Base-by-base conservation (phyloP, 176 grass and related monocot genomes). In the Alloteropsis semialata region DNA sequence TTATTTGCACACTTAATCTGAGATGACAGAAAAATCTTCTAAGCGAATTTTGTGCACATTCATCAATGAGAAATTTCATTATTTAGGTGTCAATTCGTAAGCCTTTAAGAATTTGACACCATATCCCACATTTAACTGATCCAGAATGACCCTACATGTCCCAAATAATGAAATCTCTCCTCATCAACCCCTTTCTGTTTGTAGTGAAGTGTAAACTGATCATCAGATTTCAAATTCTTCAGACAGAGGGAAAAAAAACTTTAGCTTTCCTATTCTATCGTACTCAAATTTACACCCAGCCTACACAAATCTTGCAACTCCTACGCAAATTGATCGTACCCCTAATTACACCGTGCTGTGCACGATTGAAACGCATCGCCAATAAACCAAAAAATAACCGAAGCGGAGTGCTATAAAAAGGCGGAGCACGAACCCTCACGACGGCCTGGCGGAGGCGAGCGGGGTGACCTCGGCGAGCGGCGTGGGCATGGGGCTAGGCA, bases 391-490 rank as follows among this genome's bases (percentile, higher is more conserved):
- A 13, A 1, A 29, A 33, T 9, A 45, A 60, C 24, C 11, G 21
- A 72, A 68, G 28, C 36, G 64, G 54, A 69, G 39, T 11, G 28
- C 17, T 70, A 14, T 0, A 9, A 36, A 3, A 11, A 16, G 2
- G 55, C 21, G 6, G n/a, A 0, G 18, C 34, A 78, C 10, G 80
- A 48, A 25, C 27, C 30, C n/a, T 34, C 25, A 18, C 66, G 74
- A 86, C 15, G 74, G 55, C 72, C 25, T 39, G 2, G 21, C 68
- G 9, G 75, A 37, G 17, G 91, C 67, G 2, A 91, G 84, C 27
- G 94, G 94, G 45, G 86, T 77, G 44, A 90, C 70, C 83, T 93
- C 94, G 14, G 84, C 89, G 42, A 97, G 91, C 38, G 94, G 94
- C 46, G 91, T 90, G 38, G 89, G 84, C 75, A 97, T 56, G 76